These are phyloP conservation scores for Neonectria sp. DNA, from an alignment of 2,329 filamentous ascomycete genomes.

Conservation along the genomic window DNA sequence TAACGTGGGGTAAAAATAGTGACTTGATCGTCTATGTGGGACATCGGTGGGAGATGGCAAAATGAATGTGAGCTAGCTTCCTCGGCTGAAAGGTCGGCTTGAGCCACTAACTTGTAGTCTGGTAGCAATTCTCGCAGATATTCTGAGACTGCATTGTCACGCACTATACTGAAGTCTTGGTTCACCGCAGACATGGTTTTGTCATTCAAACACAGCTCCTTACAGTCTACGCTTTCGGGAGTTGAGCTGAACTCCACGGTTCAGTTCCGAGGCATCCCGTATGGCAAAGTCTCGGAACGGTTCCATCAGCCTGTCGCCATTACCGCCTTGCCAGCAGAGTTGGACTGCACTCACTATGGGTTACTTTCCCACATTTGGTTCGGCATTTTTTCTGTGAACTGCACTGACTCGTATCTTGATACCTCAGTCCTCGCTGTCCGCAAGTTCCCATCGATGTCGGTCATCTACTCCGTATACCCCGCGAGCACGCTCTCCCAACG, in stretches of 20 bases:
- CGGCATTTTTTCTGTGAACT: background rate
- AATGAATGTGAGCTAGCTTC: background rate
- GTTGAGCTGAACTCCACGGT: background rate
- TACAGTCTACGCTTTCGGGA: background rate
- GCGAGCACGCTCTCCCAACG: slow-evolving; percentile 41
- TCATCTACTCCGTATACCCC: slow-evolving; percentile 59
- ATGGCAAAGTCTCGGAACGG: slow-evolving; percentile 19
- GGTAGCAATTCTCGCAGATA: too few relatives aligned
- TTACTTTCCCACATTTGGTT: background rate
- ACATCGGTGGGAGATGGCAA: background rate
- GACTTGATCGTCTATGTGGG: background rate
- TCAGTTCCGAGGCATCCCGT: slow-evolving; percentile 30
- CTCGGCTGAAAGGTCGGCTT: background rate
- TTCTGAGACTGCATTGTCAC: too few relatives aligned
- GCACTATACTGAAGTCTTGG: too few relatives aligned
- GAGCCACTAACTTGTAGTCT: too few relatives aligned
- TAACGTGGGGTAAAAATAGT: background rate
- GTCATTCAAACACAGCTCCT: background rate
- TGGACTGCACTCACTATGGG: slow-evolving; percentile 26
- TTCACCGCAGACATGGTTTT: background rate
- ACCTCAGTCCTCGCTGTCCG: slow-evolving; percentile 59
- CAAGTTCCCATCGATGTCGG: slow-evolving; percentile 58
- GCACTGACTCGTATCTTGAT: background rate
- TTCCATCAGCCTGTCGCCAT: slow-evolving; percentile 12
- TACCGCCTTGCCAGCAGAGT: background rate